Base-by-base conservation (phyloP, 108 stramenopile species). In the Cyclostephanos tholiformis region DNA sequence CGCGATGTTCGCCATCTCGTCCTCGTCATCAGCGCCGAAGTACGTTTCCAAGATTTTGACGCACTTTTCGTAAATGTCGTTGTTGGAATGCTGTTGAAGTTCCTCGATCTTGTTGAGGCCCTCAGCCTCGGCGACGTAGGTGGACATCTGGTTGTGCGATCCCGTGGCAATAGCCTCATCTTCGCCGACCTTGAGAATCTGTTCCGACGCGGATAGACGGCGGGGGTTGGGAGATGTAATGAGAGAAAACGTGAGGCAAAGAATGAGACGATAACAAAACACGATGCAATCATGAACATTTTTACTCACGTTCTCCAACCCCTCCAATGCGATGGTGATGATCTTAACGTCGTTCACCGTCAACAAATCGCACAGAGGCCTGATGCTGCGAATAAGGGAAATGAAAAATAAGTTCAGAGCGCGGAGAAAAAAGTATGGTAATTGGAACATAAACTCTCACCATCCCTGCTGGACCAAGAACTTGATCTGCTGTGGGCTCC, bases 321-420 rank as follows among this genome's bases (percentile, higher is more conserved):
- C 98, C 77, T 99, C 98, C n/a, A 99, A 72, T 3, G 97, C 97
- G 63, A 97, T 97, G 16, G 93, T 97, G 59, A 99, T 89, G 84
- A 98, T 97, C 86, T 99, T 97, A 35, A 94, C 88, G 79, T 97
- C 97, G 66, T 87, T 90, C 48, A 96, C 93, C 9, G 79, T 88
- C 39, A 96, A 83, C 68, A 96, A 87, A 78, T 94, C 95, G 73
- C 97, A 97, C 25, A 98, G 80, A 29, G 98, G 97, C 29, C 89
- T 86, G 74, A 98, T 97, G 29, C 41, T 41, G 41, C 41, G 41
- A 41, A 9, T 36, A 41, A 8, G 41, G 12, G 9, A 10, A 10
- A 41, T 12, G 12, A 41, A 10, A 41, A 41, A 36, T 36, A 36
- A 1, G 41, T 1, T 41, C 41, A 41, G 41, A 10, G 41, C 9